Base-by-base conservation (phyloP, 108 stramenopile genomes). In the Chaetoceros tenuissimus region DNA sequence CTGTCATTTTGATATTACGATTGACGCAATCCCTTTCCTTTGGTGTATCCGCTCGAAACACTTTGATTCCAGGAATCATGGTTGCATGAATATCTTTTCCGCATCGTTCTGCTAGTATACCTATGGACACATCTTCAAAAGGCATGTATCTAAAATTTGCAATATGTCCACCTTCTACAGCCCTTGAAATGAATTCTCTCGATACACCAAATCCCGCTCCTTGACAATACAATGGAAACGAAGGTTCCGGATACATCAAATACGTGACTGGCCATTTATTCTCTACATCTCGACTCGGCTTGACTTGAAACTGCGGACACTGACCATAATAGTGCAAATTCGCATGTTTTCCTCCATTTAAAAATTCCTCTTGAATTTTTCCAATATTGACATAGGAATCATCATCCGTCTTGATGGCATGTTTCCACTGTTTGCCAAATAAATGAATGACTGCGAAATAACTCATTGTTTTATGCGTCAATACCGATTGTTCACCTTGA, bases 331-430 rank as follows among this genome's bases (percentile, higher is more conserved):
- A 40, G 13, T 40, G 34, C 34, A 40, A 40, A 10, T 40, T 40
- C 5, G 5, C 8, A 40, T 10, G 13, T 13, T 40, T 13, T 13
- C 34, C 34, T 13, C 13, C 8, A 40, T 10, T 40, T 13, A 40
- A 13, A 5, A 10, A 10, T 40, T 40, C 34, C 51, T 53, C 26
- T 13, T 26, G 24, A n/a, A 53, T 22, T 16, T 28, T 53, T 48
- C 48, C 48, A 22, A 53, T 13, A 28, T 24, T 28, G 8, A 53
- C 51, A 53, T 29, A 53, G 3, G 24, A 26, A 53, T 53, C 51
- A 53, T 53, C 51, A 28, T 53, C 51, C 24, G 51, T 53, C 28
- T 53, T 53, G 26, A 53, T 24, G 26, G 18, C 51, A 53, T 53
- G 51, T 13, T 53, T 22, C 28, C 24, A 28, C 24, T 22, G 8